phyloP scores from a whole-genome alignment of 495 filamentous ascomycete species.

The Penicillium simplicissimum region DNA sequence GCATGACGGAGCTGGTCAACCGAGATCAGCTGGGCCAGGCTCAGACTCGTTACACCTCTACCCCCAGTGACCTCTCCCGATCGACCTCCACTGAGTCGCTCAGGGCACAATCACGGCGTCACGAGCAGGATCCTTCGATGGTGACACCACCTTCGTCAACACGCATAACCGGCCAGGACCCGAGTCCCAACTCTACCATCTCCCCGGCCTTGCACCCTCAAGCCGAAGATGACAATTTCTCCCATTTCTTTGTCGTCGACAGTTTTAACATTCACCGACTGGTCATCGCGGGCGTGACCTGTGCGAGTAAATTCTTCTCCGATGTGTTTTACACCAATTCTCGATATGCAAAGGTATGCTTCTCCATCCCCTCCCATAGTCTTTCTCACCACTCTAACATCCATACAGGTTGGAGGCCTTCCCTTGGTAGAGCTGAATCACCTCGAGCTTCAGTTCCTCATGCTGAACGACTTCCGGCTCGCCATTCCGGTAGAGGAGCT shows the following conservation, averaged over 20 bases:
- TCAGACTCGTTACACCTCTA: slow-evolving; percentile 32
- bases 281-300: slow-evolving; percentile 96
- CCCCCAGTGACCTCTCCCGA: slow-evolving; percentile 2
- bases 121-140: slow-evolving; percentile 31
- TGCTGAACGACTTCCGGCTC: slow-evolving; percentile 96
- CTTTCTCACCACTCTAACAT: slow-evolving; percentile 5
- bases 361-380: slow-evolving; percentile 3
- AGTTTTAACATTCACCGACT: slow-evolving; percentile 98
- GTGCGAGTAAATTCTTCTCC: slow-evolving; percentile 99
- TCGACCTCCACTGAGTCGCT: background rate
- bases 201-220: slow-evolving; percentile 40
- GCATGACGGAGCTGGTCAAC: slow-evolving; percentile 97
- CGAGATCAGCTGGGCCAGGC: slow-evolving; percentile 55
- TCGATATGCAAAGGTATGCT: slow-evolving; percentile 91
- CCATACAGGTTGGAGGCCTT: slow-evolving; percentile 81
- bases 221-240: slow-evolving; percentile 59
- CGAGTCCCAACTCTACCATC: slow-evolving; percentile 33
- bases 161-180: slow-evolving; percentile 36
- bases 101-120: slow-evolving; percentile 16
- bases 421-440: slow-evolving; percentile 97
- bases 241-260: slow-evolving; percentile 94
- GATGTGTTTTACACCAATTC: slow-evolving; percentile 99
- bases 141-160: slow-evolving; percentile 41
- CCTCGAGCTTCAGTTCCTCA: slow-evolving; percentile 92
- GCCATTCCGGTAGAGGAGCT: slow-evolving; percentile 93